Evolutionary conservation across 2,329 filamentous ascomycete species (phyloP).

Genomic region (Ophiocordyceps robertsii): DNA sequence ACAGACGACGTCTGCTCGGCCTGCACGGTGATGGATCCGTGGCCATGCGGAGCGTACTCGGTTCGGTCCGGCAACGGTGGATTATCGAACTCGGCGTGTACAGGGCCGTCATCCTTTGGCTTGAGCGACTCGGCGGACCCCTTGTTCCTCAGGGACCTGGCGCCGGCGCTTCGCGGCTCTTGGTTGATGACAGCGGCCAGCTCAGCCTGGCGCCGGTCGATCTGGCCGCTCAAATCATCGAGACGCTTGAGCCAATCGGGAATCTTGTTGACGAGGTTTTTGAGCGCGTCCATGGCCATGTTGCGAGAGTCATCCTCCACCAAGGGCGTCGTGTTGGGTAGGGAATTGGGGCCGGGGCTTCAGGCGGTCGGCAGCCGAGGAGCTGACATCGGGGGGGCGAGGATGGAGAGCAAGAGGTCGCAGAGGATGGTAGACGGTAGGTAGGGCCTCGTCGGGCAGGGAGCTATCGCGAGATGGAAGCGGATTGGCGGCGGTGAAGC

Average conservation of each 20-base stretch:
- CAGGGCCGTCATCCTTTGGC: constrained; percentile 29
- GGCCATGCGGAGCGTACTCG: constrained; percentile 1
- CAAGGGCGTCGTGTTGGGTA: constrained; percentile 14
- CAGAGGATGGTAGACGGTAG: too few relatives aligned
- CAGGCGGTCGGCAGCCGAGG: constrained; percentile 18
- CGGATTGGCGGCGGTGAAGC: too few relatives aligned
- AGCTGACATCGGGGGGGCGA: constrained; percentile 3
- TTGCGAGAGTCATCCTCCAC: constrained; percentile 14
- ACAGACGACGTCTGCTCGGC: constrained; percentile 14
- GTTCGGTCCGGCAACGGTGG: background rate
- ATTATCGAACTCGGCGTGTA: constrained; percentile 8
- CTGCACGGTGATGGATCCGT: constrained; percentile 3
- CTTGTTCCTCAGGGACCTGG: constrained; percentile 33
- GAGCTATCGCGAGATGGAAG: too few relatives aligned
- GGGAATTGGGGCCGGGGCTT: constrained; percentile 10
- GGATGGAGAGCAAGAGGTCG: too few relatives aligned
- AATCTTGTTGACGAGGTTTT: constrained; percentile 38
- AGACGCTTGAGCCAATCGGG: constrained; percentile 47
- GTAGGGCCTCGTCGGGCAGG: too few relatives aligned
- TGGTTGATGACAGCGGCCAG: constrained; percentile 33
- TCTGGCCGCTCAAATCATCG: constrained; percentile 46
- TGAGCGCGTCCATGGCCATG: constrained; percentile 42
- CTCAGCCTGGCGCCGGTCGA: constrained; percentile 47
- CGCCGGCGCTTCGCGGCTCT: constrained; percentile 13
- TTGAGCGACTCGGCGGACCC: constrained; percentile 41